Percentiles rank a stretch among this genome's conserved stretches.
These are phyloP conservation scores for Gracilaria domingensis DNA, from an alignment of 23 red algal species.

Conservation along the genomic window DNA sequence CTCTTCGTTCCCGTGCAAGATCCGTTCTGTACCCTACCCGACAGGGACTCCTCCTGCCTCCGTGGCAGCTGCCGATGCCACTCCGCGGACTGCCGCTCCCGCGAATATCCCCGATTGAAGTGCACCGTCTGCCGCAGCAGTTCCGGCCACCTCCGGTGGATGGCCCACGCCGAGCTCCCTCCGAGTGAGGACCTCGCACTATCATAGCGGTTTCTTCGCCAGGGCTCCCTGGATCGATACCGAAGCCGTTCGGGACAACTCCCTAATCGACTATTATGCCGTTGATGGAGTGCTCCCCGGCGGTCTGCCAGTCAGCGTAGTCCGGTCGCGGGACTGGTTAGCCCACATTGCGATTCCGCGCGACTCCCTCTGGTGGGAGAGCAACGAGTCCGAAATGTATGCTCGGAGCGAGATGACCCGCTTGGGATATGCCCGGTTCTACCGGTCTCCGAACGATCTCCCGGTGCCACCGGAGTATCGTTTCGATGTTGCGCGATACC, in stretches of 20 bases:
- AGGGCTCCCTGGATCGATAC: neutral
- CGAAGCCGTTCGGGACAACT: neutral
- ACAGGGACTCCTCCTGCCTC: too few relatives aligned
- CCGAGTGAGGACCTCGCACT: neutral
- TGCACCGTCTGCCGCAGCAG: too few relatives aligned
- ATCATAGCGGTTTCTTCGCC: neutral
- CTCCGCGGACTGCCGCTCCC: too few relatives aligned
- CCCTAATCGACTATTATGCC: neutral
- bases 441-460: neutral
- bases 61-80: too few relatives aligned
- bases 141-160: neutral
- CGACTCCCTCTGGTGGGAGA: neutral
- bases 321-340: neutral
- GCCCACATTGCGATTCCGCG: constrained; percentile 8
- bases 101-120: too few relatives aligned
- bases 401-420: neutral
- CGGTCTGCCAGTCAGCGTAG: neutral
- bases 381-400: neutral
- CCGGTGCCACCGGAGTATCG: neutral
- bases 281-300: neutral
- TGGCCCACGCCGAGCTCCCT: neutral
- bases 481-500: neutral
- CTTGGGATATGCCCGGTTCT: neutral
- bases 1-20: too few relatives aligned
- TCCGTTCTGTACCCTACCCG: too few relatives aligned